These are phyloP conservation scores for Guyanaporus albipodus DNA, from an alignment of 768 basidiomycete species.

Conservation along the genomic window DNA sequence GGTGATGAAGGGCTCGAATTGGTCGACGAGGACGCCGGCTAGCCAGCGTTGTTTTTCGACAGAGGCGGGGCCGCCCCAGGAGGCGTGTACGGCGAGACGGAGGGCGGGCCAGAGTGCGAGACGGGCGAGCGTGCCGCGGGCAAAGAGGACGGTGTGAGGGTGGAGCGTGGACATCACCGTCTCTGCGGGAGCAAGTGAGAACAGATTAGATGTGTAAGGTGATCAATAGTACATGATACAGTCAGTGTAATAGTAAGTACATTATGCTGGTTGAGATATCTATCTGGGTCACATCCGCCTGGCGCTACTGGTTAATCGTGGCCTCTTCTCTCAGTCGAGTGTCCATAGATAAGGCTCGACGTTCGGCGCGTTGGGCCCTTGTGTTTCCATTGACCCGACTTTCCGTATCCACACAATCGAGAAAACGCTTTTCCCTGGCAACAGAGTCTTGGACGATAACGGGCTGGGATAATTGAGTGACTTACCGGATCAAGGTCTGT, in stretches of 20 bases:
- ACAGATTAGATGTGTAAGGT: too few species aligned
- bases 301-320: too few species aligned
- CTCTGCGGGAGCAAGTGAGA: neutral
- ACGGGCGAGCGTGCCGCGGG: conserved; percentile 80
- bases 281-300: too few species aligned
- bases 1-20: conserved; percentile 57
- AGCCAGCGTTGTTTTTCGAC: conserved; percentile 81
- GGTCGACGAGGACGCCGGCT: conserved; percentile 74
- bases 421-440: neutral
- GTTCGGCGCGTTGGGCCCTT: neutral
- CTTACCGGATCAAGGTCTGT: neutral
- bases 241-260: too few species aligned
- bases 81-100: conserved; percentile 77
- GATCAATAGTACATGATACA: too few species aligned
- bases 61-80: conserved; percentile 81
- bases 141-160: conserved; percentile 64
- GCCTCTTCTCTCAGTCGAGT: too few species aligned
- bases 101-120: conserved; percentile 83
- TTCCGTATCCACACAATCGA: neutral
- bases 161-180: conserved; percentile 32
- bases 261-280: too few species aligned
- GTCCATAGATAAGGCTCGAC: too few species aligned
- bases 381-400: neutral
- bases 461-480: neutral
- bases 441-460: neutral